These are phyloP conservation scores for Septoria petroselini DNA, from an alignment of 2,329 filamentous ascomycete species.

Conservation along the genomic window DNA sequence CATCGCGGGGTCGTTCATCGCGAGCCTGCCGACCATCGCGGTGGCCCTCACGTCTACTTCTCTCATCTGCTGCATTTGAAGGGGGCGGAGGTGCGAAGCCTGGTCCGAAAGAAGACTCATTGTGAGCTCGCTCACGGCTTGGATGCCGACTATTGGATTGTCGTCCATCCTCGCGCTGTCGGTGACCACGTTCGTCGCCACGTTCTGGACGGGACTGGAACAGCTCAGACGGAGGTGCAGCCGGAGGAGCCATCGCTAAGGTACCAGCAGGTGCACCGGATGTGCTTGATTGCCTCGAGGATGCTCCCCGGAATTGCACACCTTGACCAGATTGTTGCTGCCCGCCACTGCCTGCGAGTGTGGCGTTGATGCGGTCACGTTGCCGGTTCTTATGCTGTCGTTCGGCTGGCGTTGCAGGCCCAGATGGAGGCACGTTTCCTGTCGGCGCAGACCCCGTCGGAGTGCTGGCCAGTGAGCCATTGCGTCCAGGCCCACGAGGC, in stretches of 20 bases:
- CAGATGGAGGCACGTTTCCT: constrained; percentile 30
- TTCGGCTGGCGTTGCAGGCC: constrained; percentile 30
- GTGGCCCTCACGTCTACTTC: constrained; percentile 24
- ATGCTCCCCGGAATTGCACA: constrained; percentile 36
- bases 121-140: constrained; percentile 31
- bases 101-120: constrained; percentile 13
- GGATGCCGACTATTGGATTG: constrained; percentile 30
- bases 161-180: constrained; percentile 32
- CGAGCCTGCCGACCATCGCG: constrained; percentile 30
- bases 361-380: constrained; percentile 31
- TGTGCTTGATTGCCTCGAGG: constrained; percentile 29
- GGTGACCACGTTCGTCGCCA: constrained; percentile 21
- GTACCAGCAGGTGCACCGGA: constrained; percentile 20
- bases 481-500: constrained; percentile 26
- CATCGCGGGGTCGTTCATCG: constrained; percentile 24
- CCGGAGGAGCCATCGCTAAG: constrained; percentile 27
- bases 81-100: constrained; percentile 21
- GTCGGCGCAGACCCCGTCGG: constrained; percentile 34
- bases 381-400: constrained; percentile 27
- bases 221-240: constrained; percentile 22
- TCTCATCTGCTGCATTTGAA: constrained; percentile 27
- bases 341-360: constrained; percentile 24
- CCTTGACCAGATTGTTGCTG: constrained; percentile 24
- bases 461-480: constrained; percentile 26
- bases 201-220: constrained; percentile 25